Base-by-base conservation (phyloP, 148 eudicot species). In the Persicaria tinctoria region DNA sequence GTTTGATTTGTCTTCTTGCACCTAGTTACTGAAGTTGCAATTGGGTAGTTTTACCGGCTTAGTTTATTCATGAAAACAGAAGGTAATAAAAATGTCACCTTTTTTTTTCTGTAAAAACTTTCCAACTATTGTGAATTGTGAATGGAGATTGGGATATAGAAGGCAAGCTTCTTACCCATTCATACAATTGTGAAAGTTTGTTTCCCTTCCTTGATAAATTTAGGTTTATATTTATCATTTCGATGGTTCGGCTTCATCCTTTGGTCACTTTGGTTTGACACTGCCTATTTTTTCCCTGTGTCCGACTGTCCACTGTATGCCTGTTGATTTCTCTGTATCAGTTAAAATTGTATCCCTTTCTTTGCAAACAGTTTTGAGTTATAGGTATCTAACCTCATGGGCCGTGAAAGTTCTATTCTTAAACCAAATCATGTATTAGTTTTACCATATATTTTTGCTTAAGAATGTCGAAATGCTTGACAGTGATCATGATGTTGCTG, bases 401-500 rank as follows among this genome's bases (percentile, higher is more conserved):
- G 60, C 8, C 18, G 6, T 55, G 60, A 55, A 16, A 13, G 7
- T 55, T 6, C 60, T 55, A 7, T n/a, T 20, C 7, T 55, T 16
- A 55, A 18, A 55, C 60, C 8, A 55, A 6, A 14, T n/a, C n/a
- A 55, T 55, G 2, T 6, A 55, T 55, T 55, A 16, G 18, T 55
- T 3, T 55, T 16, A 5, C 20, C n/a, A 5, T 55, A 14, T 55
- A 55, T 57, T 8, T 8, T 17, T 17, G 5, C 8, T 5, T 57
- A 57, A 57, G 32, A n/a, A 18, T 57, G 63, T 57, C 17, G 5
- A 57, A 18, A 57, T 57, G 63, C 7, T 32, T 38, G 8, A 2
- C 70, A 60, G 54, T 78, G 79, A 46, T 76, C 27, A 23, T 1
- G 72, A 46, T 76, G 68, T 23, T 72, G 82, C 68, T 63, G 56